phyloP scores from a whole-genome alignment of 148 eudicot genomes.

The Fagopyrum tataricum region DNA sequence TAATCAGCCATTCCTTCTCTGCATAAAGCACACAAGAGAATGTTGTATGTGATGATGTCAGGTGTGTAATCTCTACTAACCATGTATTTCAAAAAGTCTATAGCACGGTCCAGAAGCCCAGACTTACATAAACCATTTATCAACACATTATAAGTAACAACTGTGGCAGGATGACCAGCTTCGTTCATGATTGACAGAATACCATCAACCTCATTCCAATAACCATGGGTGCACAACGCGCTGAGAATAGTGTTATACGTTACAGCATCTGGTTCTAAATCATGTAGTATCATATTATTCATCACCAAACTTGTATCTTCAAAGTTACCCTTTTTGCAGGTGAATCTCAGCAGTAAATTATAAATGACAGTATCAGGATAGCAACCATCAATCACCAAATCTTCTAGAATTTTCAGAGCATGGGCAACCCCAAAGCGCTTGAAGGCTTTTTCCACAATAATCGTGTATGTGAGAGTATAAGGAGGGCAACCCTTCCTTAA shows the following conservation, averaged over 20 bases:
- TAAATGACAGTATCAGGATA: constrained; percentile 71
- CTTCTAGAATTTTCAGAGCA: constrained; percentile 63
- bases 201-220: constrained; percentile 58
- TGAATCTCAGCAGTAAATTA: constrained; percentile 46
- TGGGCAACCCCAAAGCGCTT: constrained; percentile 45
- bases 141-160: constrained; percentile 72
- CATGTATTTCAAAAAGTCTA: constrained; percentile 61
- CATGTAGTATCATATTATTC: constrained; percentile 38
- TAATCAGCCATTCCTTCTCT: constrained; percentile 67
- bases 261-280: constrained; percentile 58
- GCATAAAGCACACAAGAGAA: constrained; percentile 57
- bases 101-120: constrained; percentile 71
- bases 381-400: constrained; percentile 72
- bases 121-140: constrained; percentile 77
- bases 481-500: constrained; percentile 82
- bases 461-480: constrained; percentile 44
- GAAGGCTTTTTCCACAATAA: constrained; percentile 54
- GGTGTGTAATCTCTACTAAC: constrained; percentile 37
- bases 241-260: constrained; percentile 74
- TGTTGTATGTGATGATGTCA: constrained; percentile 72
- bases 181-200: constrained; percentile 56
- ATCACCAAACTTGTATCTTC: constrained; percentile 42
- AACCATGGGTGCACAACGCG: constrained; percentile 49
- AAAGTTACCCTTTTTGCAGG: constrained; percentile 48
- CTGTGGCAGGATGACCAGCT: constrained; percentile 42